Conservation (phyloP, 1,284 basidiomycete species). For the Cryptococcus sp. region DNA sequence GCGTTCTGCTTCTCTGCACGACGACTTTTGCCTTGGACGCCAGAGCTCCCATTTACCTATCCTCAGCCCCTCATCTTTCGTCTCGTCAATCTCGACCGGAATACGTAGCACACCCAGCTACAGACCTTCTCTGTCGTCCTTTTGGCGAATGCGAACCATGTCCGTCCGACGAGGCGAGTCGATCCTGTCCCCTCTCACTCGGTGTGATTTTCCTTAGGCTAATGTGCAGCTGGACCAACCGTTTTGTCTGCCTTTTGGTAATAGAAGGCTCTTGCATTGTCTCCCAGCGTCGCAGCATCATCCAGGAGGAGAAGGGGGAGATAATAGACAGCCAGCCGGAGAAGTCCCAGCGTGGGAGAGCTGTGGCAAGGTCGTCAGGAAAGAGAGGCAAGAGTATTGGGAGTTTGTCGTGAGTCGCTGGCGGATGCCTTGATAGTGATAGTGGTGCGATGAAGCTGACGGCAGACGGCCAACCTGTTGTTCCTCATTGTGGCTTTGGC, state of each 20-base stretch:
- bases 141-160: conserved; percentile 78
- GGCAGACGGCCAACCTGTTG: conserved; percentile 58
- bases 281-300: conserved; percentile 42
- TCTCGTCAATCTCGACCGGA: conserved; percentile 10
- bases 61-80: not conserved
- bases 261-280: conserved; percentile 78
- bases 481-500: conserved; percentile 62
- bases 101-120: conserved; percentile 31
- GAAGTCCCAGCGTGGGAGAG: conserved; percentile 82
- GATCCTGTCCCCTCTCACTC: not conserved
- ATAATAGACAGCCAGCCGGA: conserved; percentile 43
- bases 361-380: conserved; percentile 71
- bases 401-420: conserved; percentile 69
- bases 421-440: not conserved
- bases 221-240: conserved; percentile 65
- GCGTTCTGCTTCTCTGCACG: too few species aligned
- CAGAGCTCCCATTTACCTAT: not conserved
- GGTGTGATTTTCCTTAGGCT: too few species aligned
- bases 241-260: conserved; percentile 86
- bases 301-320: conserved; percentile 2
- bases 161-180: conserved; percentile 66
- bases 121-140: conserved; percentile 57
- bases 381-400: conserved; percentile 75
- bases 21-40: too few species aligned
- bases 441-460: not conserved